phyloP scores from a whole-genome alignment of 2,329 filamentous ascomycete species.

The Xylaria sp. region DNA sequence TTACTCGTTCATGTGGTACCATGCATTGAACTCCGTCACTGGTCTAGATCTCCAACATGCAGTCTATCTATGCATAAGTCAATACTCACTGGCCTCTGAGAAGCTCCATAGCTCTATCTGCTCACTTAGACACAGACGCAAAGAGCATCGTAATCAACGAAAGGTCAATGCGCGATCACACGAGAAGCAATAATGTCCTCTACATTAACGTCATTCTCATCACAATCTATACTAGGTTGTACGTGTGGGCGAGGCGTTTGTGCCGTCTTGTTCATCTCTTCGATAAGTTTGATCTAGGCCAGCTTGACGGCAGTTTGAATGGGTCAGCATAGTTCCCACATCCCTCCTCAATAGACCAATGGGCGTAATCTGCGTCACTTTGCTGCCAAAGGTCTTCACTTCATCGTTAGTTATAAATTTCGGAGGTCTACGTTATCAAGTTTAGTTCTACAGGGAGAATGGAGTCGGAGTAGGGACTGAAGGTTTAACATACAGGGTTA shows the following conservation, averaged over 20 bases:
- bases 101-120: conserved; percentile 9
- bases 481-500: too few relatives aligned
- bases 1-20: conserved; percentile 6
- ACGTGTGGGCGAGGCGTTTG: neutral
- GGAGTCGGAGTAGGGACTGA: too few relatives aligned
- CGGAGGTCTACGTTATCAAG: too few relatives aligned
- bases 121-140: neutral
- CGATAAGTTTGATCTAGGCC: neutral
- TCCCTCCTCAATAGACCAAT: too few relatives aligned
- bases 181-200: neutral
- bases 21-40: neutral
- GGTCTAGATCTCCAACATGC: conserved; percentile 15
- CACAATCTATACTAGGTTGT: neutral
- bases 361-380: too few relatives aligned
- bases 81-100: conserved; percentile 9
- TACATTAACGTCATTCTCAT: too few relatives aligned
- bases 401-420: too few relatives aligned
- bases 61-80: conserved; percentile 14
- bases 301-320: neutral
- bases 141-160: neutral
- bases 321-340: neutral
- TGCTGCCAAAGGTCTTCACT: too few relatives aligned
- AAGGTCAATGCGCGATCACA: neutral
- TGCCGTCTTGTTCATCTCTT: neutral
- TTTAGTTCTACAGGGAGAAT: too few relatives aligned